These are phyloP conservation scores for Cytospora piceae DNA, from an alignment of 2,329 filamentous ascomycete genomes.

Conservation along the genomic window DNA sequence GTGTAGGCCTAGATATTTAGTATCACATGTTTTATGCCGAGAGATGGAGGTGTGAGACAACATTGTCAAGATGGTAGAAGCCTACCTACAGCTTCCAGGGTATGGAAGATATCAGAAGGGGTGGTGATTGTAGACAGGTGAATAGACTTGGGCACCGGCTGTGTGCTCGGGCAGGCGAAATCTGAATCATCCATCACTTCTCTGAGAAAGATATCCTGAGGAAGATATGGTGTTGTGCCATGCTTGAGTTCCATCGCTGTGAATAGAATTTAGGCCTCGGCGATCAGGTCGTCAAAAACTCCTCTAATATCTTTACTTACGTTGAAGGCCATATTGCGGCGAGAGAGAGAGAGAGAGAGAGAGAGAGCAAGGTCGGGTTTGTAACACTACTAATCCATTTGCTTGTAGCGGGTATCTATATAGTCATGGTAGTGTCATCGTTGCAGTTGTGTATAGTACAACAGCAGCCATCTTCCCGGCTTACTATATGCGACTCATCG, in stretches of 20 bases:
- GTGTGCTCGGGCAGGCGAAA: not conserved
- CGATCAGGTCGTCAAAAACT: not conserved
- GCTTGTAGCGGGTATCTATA: not conserved
- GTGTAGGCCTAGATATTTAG: not conserved
- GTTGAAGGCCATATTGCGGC: not conserved
- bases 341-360: not conserved
- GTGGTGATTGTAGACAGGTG: not conserved
- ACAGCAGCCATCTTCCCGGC: not conserved
- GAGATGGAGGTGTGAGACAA: not conserved
- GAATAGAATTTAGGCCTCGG: not conserved
- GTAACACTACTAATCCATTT: not conserved
- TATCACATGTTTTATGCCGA: not conserved
- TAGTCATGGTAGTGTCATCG: not conserved
- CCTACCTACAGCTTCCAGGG: not conserved
- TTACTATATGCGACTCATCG: not conserved
- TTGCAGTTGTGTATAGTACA: not conserved
- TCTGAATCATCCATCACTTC: not conserved
- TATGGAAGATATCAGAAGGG: not conserved
- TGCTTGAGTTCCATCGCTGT: not conserved
- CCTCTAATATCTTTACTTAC: not conserved
- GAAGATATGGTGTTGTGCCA: not conserved
- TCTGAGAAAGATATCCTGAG: no score
- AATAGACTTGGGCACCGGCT: not conserved
- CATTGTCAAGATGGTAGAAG: not conserved
- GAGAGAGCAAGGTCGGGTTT: not conserved